These are phyloP conservation scores for Potentilla sterilis DNA, from an alignment of 306 rosid species.

Conservation along the genomic window DNA sequence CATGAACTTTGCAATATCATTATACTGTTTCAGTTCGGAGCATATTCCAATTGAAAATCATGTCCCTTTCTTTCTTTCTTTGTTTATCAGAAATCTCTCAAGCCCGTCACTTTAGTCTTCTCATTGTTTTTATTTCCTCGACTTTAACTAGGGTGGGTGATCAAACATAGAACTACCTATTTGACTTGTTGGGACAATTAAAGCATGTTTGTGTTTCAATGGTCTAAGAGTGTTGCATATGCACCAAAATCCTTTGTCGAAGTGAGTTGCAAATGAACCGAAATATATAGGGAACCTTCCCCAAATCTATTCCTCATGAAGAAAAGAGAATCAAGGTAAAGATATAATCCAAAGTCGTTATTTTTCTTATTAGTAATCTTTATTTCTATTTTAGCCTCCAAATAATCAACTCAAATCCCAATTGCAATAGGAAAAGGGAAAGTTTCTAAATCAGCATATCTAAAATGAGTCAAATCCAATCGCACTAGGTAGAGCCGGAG, in stretches of 20 bases:
- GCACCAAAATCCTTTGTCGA: background rate
- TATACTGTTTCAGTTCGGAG: background rate
- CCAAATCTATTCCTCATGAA: background rate
- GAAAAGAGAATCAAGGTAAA: no score
- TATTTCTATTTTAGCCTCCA: no score
- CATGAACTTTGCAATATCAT: background rate
- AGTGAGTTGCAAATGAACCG: background rate
- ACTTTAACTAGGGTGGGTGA: background rate
- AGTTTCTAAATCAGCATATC: no score
- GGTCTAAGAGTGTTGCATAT: background rate
- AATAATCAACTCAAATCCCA: no score
- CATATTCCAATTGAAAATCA: no score
- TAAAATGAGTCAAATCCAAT: no score
- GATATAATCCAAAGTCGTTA: no score
- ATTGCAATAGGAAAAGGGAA: no score
- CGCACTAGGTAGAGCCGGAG: no score
- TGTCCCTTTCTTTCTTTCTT: slow-evolving; percentile 5
- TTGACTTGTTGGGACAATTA: slow-evolving; percentile 12
- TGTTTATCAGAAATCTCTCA: slow-evolving; percentile 13
- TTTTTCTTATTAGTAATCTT: no score
- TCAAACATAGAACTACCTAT: slow-evolving; percentile 3
- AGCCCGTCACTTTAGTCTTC: slow-evolving; percentile 23
- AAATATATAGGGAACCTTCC: background rate
- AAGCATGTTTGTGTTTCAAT: background rate
- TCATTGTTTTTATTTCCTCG: slow-evolving; percentile 3